Conservation (phyloP, 2,329 filamentous ascomycete species). For the Nothopassalora personata region DNA sequence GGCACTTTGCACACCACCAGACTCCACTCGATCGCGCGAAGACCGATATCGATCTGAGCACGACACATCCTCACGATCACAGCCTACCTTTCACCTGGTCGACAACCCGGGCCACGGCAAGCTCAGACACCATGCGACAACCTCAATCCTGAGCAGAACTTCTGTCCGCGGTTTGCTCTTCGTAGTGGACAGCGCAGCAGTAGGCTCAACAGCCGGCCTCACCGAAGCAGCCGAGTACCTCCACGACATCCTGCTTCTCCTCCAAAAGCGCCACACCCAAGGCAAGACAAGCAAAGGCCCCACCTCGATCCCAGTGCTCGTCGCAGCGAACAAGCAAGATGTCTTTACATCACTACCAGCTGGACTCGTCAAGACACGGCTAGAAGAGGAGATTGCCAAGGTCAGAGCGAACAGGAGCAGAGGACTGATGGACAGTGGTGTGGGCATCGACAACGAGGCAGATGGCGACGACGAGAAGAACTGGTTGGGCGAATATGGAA, state of each 20-base stretch:
- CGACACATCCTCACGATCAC: slow-evolving; percentile 53
- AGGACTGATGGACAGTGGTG: slow-evolving; percentile 75
- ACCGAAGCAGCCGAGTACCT: slow-evolving; percentile 75
- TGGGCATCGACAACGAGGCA: slow-evolving; percentile 56
- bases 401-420: slow-evolving; percentile 73
- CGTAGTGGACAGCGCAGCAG: slow-evolving; percentile 66
- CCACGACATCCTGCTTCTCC: slow-evolving; percentile 75
- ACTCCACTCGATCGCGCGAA: slow-evolving; percentile 48
- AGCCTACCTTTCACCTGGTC: slow-evolving; percentile 68
- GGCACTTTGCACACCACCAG: slow-evolving; percentile 52
- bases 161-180: slow-evolving; percentile 73
- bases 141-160: slow-evolving; percentile 40
- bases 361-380: slow-evolving; percentile 63
- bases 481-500: slow-evolving; percentile 77
- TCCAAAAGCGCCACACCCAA: slow-evolving; percentile 67
- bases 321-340: slow-evolving; percentile 94
- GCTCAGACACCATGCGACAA: slow-evolving; percentile 66
- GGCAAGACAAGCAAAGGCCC: slow-evolving; percentile 54
- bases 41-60: slow-evolving; percentile 61
- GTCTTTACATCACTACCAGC: slow-evolving; percentile 87
- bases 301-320: slow-evolving; percentile 63
- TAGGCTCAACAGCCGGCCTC: slow-evolving; percentile 45
- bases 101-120: slow-evolving; percentile 97
- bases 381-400: slow-evolving; percentile 76
- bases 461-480: slow-evolving; percentile 65